phyloP scores from a whole-genome alignment of 306 rosid species.

The Fragaria iinumae region DNA sequence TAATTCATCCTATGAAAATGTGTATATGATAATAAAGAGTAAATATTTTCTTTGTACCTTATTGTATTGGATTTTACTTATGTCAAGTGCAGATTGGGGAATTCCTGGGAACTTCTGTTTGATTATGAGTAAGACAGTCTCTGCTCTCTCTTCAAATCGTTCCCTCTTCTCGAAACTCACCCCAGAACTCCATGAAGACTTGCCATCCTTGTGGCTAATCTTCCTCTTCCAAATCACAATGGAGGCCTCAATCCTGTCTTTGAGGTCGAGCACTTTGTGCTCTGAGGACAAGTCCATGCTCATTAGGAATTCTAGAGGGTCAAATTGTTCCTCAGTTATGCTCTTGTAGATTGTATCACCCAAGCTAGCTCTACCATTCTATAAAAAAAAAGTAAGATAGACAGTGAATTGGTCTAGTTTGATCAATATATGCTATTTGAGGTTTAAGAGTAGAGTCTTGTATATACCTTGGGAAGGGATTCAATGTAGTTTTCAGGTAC shows the following conservation, averaged over 20 bases:
- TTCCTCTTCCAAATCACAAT: slow-evolving; percentile 92
- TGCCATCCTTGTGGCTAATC: slow-evolving; percentile 73
- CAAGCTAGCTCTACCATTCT: slow-evolving; percentile 88
- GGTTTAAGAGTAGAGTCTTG: neutral
- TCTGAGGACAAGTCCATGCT: slow-evolving; percentile 72
- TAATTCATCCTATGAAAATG: neutral
- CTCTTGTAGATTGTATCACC: slow-evolving; percentile 68
- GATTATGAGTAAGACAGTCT: slow-evolving; percentile 63
- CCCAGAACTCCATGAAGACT: slow-evolving; percentile 78
- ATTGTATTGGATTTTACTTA: slow-evolving; percentile 81
- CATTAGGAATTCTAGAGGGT: slow-evolving; percentile 61
- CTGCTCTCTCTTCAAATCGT: slow-evolving; percentile 87
- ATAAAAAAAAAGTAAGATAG: slow-evolving; percentile 19
- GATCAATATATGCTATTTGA: neutral
- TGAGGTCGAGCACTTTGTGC: slow-evolving; percentile 78
- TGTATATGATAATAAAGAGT: neutral
- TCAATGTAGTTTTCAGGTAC: slow-evolving; percentile 86
- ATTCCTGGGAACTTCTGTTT: slow-evolving; percentile 87
- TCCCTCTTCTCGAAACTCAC: slow-evolving; percentile 92
- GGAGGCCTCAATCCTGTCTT: slow-evolving; percentile 85
- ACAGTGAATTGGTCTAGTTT: slow-evolving; percentile 11
- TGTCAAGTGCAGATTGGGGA: slow-evolving; percentile 90
- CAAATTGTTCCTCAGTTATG: slow-evolving; percentile 73
- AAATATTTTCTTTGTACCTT: slow-evolving; percentile 32
- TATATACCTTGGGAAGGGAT: slow-evolving; percentile 76